These are phyloP conservation scores for Colletotrichum truncatum DNA, from an alignment of 2,329 filamentous ascomycete genomes.

Conservation along the genomic window DNA sequence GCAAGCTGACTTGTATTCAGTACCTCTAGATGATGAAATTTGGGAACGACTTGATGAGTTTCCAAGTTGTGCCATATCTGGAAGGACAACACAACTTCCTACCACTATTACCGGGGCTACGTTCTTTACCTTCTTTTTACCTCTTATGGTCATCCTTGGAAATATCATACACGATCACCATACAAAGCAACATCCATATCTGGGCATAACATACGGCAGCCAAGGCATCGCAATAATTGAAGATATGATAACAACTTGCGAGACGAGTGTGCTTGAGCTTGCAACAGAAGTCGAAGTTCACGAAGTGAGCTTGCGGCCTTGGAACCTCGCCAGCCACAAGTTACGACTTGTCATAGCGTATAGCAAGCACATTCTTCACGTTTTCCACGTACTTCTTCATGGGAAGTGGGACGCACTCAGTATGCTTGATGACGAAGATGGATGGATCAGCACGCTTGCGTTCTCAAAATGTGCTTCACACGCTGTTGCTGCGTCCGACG, in stretches of 20 bases:
- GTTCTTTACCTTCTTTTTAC: neutral
- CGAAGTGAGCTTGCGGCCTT: too few relatives aligned
- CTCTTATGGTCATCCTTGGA: neutral
- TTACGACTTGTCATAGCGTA: neutral
- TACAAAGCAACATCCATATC: neutral
- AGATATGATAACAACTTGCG: too few relatives aligned
- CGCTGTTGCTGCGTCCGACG: conserved; percentile 55
- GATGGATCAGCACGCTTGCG: conserved; percentile 56
- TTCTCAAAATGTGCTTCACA: conserved; percentile 57
- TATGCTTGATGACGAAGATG: conserved; percentile 53
- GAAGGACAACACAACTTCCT: neutral
- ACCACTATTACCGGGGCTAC: neutral
- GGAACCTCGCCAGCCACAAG: neutral
- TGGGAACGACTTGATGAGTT: neutral
- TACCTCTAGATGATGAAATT: neutral
- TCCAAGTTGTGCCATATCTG: too few relatives aligned
- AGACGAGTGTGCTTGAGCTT: neutral
- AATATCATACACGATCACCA: neutral
- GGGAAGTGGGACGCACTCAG: neutral
- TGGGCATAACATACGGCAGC: neutral
- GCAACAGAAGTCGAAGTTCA: neutral
- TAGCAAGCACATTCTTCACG: neutral
- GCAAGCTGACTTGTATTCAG: neutral
- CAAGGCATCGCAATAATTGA: neutral
- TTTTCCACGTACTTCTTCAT: neutral